Percentiles rank a stretch among this genome's conserved stretches.
phyloP scores from a whole-genome alignment of 805 yeast genomes.

The Wickerhamiella sorbophila region DNA sequence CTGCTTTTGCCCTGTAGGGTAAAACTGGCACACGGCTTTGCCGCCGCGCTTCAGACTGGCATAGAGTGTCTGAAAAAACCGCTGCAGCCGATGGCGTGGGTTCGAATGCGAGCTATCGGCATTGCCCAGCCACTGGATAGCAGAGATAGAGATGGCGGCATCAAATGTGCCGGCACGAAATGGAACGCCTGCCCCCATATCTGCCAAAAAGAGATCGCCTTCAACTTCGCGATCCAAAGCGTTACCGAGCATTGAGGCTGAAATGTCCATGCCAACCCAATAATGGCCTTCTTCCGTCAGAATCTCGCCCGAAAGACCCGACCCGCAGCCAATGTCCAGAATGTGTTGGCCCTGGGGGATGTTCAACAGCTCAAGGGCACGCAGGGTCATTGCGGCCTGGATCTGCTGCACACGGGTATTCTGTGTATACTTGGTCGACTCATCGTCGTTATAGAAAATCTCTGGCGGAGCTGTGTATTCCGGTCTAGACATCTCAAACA shows the following conservation, averaged over 20 bases:
- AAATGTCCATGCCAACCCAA: conserved; percentile 94
- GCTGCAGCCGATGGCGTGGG: conserved; percentile 65
- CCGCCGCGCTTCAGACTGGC: conserved; percentile 86
- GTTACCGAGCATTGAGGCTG: conserved; percentile 91
- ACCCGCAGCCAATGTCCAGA: conserved; percentile 93
- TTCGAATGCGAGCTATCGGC: conserved; percentile 75
- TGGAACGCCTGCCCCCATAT: conserved; percentile 89
- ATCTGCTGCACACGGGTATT: conserved; percentile 96
- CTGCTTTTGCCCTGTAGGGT: conserved; percentile 83
- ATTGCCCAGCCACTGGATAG: conserved; percentile 95
- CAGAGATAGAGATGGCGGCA: conserved; percentile 89
- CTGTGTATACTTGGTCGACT: conserved; percentile 77
- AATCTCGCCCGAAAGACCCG: conserved; percentile 91
- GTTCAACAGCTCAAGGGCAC: conserved; percentile 80
- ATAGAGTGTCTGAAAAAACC: conserved; percentile 79
- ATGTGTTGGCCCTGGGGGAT: conserved; percentile 53
- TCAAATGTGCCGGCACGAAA: conserved; percentile 94
- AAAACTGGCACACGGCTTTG: conserved; percentile 92
- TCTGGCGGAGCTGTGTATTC: conserved; percentile 96
- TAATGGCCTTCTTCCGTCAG: conserved; percentile 83
- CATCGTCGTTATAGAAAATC: conserved; percentile 80
- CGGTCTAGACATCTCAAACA: conserved; percentile 68
- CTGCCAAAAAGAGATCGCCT: conserved; percentile 83
- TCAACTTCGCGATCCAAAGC: conserved; percentile 86
- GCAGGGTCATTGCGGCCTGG: conserved; percentile 92